phyloP scores from a whole-genome alignment of 192 early-diverging fungal species.

The Dissophora ornata region DNA sequence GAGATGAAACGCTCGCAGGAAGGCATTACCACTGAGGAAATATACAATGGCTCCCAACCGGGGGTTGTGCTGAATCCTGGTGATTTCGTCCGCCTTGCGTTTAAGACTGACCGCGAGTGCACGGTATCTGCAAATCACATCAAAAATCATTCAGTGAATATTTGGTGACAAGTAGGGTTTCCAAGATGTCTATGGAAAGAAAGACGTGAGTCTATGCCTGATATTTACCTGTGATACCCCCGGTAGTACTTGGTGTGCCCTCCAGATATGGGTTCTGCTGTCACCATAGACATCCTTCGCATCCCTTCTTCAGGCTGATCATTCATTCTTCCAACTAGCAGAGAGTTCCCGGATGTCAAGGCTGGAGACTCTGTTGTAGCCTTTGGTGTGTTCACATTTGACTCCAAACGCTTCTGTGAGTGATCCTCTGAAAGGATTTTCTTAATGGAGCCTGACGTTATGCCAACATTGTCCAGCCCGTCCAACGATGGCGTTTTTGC shows the following conservation, averaged over 20 bases:
- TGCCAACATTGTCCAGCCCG: not conserved
- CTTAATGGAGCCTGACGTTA: not conserved
- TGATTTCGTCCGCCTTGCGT: constrained; percentile 27
- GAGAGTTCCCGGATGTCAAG: not conserved
- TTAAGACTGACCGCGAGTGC: constrained; percentile 15
- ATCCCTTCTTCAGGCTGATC: not conserved
- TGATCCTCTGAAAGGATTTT: constrained; percentile 18
- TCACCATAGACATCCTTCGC: not conserved
- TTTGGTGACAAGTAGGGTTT: too few relatives aligned
- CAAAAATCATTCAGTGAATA: too few relatives aligned
- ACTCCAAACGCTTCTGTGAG: not conserved
- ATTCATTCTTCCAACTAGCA: not conserved
- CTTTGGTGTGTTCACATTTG: constrained; percentile 19
- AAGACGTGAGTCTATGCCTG: too few relatives aligned
- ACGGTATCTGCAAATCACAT: constrained; percentile 19
- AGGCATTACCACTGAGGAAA: constrained; percentile 22
- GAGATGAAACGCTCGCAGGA: constrained; percentile 17
- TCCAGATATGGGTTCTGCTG: not conserved
- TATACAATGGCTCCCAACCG: constrained; percentile 20
- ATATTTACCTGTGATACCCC: constrained; percentile 14
- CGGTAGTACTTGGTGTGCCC: constrained; percentile 11
- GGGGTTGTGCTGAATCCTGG: constrained; percentile 9
- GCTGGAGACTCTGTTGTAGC: constrained; percentile 1
- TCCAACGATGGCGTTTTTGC: not conserved
- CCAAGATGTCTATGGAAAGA: too few relatives aligned